Conservation (phyloP, 192 early-diverging fungal species). For the Entomortierella beljakovae region DNA sequence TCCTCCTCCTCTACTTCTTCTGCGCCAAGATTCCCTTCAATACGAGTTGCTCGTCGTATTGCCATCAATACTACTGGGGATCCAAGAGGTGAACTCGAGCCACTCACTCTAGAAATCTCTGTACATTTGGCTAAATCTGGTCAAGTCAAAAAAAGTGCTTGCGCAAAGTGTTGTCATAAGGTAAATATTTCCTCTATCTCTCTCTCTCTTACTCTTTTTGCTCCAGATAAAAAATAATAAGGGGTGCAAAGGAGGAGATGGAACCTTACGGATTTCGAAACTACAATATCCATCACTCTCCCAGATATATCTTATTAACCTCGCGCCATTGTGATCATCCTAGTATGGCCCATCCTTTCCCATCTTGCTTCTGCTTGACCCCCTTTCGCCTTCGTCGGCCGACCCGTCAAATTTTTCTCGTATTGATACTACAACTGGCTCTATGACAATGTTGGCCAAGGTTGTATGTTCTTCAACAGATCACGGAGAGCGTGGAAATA, state of each 20-base stretch:
- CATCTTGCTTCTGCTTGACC: constrained; percentile 32
- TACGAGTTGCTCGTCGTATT: constrained; percentile 32
- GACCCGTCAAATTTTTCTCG: constrained; percentile 37
- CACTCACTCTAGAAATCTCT: constrained; percentile 39
- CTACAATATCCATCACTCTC: too few species aligned
- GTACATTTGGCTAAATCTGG: constrained; percentile 43
- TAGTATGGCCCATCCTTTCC: constrained; percentile 47
- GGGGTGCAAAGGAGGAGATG: too few species aligned
- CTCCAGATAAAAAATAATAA: too few species aligned
- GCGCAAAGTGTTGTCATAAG: constrained; percentile 54
- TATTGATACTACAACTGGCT: constrained; percentile 46
- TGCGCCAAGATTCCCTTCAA: constrained; percentile 8
- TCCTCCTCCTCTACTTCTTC: too few species aligned
- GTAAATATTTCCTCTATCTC: constrained; percentile 6
- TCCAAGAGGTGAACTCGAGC: constrained; percentile 31
- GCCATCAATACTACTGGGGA: constrained; percentile 49
- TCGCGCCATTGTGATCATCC: not conserved
- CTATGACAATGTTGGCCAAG: constrained; percentile 45
- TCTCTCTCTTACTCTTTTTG: too few species aligned
- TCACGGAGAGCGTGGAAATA: constrained; percentile 53
- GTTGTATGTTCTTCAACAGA: constrained; percentile 51
- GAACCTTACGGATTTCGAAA: too few species aligned
- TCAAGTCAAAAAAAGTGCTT: constrained; percentile 31
- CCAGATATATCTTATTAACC: too few species aligned
- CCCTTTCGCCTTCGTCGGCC: constrained; percentile 23